Evolutionary conservation across 2,329 filamentous ascomycete genomes (phyloP).

Genomic region (Penicillium sclerotiorum): DNA sequence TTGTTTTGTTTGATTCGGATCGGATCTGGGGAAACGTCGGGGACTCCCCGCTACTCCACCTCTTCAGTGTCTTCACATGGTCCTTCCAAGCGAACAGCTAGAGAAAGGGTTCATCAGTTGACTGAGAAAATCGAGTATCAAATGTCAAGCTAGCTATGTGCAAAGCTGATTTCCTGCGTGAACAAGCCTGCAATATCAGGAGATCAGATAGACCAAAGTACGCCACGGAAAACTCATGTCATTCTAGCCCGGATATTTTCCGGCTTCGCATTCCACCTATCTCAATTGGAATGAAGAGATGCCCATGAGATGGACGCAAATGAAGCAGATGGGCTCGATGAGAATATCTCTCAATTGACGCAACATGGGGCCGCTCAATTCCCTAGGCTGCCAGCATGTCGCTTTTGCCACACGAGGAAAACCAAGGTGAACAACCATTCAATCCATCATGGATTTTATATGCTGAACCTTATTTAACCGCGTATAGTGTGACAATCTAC

Average conservation of each 20-base stretch:
- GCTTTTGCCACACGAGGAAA: constrained; percentile 25
- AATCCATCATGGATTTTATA: neutral
- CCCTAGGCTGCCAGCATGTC: constrained; percentile 24
- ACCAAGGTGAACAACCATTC: constrained; percentile 16
- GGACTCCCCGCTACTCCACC: too few relatives aligned
- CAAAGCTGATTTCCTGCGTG: neutral
- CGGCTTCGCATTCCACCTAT: neutral
- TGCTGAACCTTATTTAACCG: neutral
- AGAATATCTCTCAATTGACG: neutral
- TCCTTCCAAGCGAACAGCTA: too few relatives aligned
- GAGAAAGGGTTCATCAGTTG: too few relatives aligned
- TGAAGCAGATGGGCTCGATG: neutral
- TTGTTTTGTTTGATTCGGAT: too few relatives aligned
- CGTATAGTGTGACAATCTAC: constrained; percentile 31
- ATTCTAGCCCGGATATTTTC: neutral
- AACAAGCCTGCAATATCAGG: too few relatives aligned
- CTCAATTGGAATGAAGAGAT: neutral
- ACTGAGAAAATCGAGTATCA: too few relatives aligned
- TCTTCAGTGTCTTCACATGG: too few relatives aligned
- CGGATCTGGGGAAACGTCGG: too few relatives aligned
- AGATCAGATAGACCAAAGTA: too few relatives aligned
- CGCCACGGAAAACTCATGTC: too few relatives aligned
- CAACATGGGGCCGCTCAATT: neutral
- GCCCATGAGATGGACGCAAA: neutral
- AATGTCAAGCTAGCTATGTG: too few relatives aligned